Evolutionary conservation across 208 protist species (phyloP).

Genomic region (Leishmania gerbilli): DNA sequence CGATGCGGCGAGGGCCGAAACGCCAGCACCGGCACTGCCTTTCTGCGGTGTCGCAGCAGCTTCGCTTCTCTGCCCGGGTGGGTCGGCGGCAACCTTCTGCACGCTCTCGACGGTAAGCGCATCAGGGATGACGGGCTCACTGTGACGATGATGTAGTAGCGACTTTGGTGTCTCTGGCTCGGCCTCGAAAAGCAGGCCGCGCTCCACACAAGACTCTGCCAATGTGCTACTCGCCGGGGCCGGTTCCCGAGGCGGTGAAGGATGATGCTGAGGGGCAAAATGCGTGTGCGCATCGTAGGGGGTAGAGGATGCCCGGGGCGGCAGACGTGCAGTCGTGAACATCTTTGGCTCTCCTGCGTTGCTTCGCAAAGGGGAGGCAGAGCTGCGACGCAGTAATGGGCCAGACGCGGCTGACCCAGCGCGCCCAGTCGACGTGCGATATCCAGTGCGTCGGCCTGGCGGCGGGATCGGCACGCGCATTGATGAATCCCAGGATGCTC

Average conservation of each 20-base stretch:
- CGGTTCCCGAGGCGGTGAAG: neutral
- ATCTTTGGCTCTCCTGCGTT: neutral
- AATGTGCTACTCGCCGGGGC: neutral
- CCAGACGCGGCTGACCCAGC: neutral
- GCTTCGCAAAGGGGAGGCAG: too few species aligned
- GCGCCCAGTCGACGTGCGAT: neutral
- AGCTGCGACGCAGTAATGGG: too few species aligned
- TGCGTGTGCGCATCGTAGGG: neutral
- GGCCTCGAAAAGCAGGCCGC: constrained; percentile 22
- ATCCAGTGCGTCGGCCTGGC: neutral
- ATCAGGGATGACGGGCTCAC: neutral
- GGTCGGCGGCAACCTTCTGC: neutral
- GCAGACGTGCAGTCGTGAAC: neutral
- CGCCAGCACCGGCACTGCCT: neutral
- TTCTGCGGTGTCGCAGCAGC: neutral
- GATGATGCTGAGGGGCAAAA: neutral
- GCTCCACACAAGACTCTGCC: constrained; percentile 6
- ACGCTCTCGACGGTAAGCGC: neutral
- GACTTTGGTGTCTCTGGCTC: constrained; percentile 1
- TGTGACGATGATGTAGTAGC: too few species aligned
- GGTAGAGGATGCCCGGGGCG: neutral
- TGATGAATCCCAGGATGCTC: neutral
- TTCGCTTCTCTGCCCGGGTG: too few species aligned
- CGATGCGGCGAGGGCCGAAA: neutral
- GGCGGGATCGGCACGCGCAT: constrained; percentile 13